These are phyloP conservation scores for Calocera viscosa DNA, from an alignment of 768 basidiomycete genomes.

Conservation along the genomic window DNA sequence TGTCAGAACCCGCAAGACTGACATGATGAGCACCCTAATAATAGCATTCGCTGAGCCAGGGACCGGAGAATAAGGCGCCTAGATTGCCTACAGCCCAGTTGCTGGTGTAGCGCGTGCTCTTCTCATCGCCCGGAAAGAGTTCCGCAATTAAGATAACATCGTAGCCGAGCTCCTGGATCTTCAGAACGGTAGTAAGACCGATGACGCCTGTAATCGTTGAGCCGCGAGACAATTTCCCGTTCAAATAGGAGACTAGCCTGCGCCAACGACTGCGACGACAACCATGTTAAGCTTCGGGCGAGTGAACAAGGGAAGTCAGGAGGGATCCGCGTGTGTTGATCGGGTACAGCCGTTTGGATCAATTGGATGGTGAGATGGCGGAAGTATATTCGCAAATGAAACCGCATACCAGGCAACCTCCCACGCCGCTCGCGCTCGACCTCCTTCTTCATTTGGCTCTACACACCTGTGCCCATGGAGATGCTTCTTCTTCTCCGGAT, in stretches of 20 bases:
- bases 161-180: conserved; percentile 53
- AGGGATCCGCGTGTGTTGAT: neutral
- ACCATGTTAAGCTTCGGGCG: neutral
- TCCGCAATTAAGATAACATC: conserved; percentile 61
- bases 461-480: neutral
- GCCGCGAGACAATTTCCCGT: neutral
- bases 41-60: neutral
- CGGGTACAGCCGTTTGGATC: too few species aligned
- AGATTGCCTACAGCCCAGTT: neutral
- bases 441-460: neutral
- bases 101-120: conserved; percentile 64
- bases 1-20: neutral
- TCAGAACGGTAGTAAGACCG: conserved; percentile 63
- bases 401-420: neutral
- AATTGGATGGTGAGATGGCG: neutral
- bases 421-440: neutral
- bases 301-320: neutral
- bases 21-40: conserved; percentile 1
- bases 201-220: conserved; percentile 45
- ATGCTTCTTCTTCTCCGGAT: neutral
- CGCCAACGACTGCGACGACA: neutral
- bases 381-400: neutral
- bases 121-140: conserved; percentile 56
- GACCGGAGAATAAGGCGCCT: too few species aligned
- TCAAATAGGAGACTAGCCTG: neutral